These are phyloP conservation scores for Monotropa hypopitys DNA, from an alignment of 179 eudicot genomes.

Conservation along the genomic window DNA sequence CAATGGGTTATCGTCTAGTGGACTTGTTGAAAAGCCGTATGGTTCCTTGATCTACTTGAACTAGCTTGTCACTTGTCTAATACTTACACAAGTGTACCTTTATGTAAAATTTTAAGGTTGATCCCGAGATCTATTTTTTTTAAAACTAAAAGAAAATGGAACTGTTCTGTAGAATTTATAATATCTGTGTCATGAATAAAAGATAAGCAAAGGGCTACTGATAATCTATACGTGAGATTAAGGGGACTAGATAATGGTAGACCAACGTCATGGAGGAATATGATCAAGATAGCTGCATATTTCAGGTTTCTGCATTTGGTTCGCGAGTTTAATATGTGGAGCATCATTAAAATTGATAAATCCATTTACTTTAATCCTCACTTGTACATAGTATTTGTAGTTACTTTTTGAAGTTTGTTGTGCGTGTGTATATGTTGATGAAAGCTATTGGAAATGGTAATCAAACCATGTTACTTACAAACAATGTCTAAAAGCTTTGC, in stretches of 20 bases:
- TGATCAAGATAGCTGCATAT: background rate
- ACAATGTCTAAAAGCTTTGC: no score
- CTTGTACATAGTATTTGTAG: background rate
- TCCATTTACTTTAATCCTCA: background rate
- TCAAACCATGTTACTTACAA: no score
- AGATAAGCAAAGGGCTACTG: background rate
- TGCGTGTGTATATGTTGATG: no score
- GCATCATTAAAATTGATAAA: background rate
- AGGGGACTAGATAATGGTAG: background rate
- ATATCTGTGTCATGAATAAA: background rate
- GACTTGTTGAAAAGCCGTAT: constrained; percentile 41
- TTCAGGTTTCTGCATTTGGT: background rate
- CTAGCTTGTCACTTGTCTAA: background rate
- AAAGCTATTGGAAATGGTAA: no score
- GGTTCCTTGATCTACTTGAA: background rate
- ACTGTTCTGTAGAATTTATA: background rate
- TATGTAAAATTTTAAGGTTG: background rate
- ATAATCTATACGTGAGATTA: background rate
- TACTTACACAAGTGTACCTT: background rate
- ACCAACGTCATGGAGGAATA: background rate
- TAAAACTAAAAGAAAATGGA: background rate
- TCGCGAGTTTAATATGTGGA: background rate
- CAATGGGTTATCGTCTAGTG: constrained; percentile 37
- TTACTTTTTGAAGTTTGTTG: background rate
- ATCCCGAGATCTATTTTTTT: background rate